A percentile compares a stretch with the other conserved stretches of the same genome.
Evolutionary conservation across 1,284 basidiomycete species (phyloP).

Genomic region (Pascua guehoae): DNA sequence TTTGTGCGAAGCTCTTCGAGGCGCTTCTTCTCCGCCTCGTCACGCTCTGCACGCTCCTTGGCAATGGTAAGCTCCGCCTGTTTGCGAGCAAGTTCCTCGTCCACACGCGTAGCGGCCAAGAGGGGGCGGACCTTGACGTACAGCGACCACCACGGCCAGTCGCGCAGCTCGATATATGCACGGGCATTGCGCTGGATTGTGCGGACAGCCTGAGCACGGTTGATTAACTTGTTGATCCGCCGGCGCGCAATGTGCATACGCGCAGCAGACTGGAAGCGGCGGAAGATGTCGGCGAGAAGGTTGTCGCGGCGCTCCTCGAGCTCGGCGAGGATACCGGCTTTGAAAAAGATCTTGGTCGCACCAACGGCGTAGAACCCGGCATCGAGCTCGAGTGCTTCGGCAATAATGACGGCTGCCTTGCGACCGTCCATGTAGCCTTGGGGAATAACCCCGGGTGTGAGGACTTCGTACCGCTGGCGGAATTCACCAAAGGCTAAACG

Average conservation of each 20-base stretch:
- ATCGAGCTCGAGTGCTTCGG: slow-evolving; percentile 84
- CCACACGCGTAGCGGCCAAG: slow-evolving; percentile 84
- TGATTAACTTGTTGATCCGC: slow-evolving; percentile 92
- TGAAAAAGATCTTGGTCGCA: slow-evolving; percentile 98
- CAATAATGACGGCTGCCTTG: slow-evolving; percentile 90
- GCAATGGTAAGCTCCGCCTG: slow-evolving; percentile 77
- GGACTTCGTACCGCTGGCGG: slow-evolving; percentile 91
- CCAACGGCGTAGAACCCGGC: slow-evolving; percentile 83
- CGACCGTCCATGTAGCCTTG: slow-evolving; percentile 96
- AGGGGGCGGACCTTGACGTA: slow-evolving; percentile 94
- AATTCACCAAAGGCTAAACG: slow-evolving; percentile 95
- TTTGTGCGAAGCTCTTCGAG: slow-evolving; percentile 73
- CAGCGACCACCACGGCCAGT: slow-evolving; percentile 99
- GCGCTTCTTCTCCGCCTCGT: slow-evolving; percentile 71
- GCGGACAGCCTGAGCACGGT: slow-evolving; percentile 83
- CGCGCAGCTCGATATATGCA: slow-evolving; percentile 79
- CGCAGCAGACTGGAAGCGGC: slow-evolving; percentile 77
- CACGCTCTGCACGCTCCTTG: slow-evolving; percentile 80
- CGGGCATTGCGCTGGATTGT: slow-evolving; percentile 93
- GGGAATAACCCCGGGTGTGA: slow-evolving; percentile 88
- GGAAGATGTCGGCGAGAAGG: slow-evolving; percentile 83
- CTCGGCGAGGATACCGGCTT: slow-evolving; percentile 96
- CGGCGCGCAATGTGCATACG: slow-evolving; percentile 81
- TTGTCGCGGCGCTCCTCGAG: slow-evolving; percentile 89
- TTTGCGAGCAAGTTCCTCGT: slow-evolving; percentile 86